These are phyloP conservation scores for Suhomyces prunicola DNA, from an alignment of 805 yeast genomes.

Conservation along the genomic window DNA sequence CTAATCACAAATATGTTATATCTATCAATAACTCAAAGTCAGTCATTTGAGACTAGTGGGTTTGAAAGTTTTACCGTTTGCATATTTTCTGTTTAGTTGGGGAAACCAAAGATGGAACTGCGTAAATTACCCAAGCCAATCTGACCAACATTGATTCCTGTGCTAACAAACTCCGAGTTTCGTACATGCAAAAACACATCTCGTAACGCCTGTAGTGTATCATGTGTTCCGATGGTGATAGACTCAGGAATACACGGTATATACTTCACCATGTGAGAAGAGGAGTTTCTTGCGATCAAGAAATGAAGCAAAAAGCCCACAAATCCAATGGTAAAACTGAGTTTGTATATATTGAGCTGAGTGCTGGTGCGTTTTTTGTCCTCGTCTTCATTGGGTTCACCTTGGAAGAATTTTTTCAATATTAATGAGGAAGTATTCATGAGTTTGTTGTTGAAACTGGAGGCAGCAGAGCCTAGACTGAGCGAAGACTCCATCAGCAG, in stretches of 20 bases:
- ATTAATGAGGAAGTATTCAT: conserved; percentile 27
- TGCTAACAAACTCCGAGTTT: conserved; percentile 17
- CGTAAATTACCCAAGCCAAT: conserved; percentile 36
- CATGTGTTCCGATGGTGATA: conserved; percentile 1
- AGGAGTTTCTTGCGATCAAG: conserved; percentile 20
- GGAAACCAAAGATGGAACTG: conserved; percentile 24
- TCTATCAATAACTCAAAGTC: not conserved
- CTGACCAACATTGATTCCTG: conserved; percentile 22
- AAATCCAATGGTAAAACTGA: conserved; percentile 39
- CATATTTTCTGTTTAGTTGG: not conserved
- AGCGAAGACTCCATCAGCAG: conserved; percentile 34
- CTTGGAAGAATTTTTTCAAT: conserved; percentile 26
- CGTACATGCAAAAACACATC: conserved; percentile 10
- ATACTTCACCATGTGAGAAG: not conserved
- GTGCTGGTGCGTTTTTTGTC: conserved; percentile 9
- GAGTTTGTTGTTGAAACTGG: conserved; percentile 26
- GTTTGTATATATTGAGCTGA: conserved; percentile 22
- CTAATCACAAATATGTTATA: not conserved
- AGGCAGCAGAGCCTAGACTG: conserved; percentile 28
- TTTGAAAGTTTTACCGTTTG: not conserved
- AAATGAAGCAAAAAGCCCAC: conserved; percentile 38
- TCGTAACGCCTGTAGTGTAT: conserved; percentile 10
- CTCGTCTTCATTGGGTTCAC: conserved; percentile 11
- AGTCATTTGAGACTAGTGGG: not conserved
- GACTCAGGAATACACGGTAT: not conserved